These are phyloP conservation scores for Lobosporangium transversale DNA, from an alignment of 192 early-diverging fungal genomes.

Conservation along the genomic window DNA sequence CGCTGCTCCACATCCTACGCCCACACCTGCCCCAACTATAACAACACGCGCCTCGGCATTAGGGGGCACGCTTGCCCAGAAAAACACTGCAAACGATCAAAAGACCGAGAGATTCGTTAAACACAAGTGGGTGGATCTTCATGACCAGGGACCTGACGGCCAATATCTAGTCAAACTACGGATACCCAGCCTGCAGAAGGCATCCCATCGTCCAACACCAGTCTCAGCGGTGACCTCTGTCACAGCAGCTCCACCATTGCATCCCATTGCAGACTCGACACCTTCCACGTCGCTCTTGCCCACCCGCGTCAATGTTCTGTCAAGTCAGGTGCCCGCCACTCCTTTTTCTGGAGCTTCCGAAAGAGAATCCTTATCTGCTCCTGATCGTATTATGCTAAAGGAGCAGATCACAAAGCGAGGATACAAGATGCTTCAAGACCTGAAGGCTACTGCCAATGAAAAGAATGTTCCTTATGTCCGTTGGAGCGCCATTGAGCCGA, in stretches of 20 bases:
- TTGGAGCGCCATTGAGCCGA: slow-evolving; percentile 42
- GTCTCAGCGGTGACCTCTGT: not conserved
- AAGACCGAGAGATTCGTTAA: not conserved
- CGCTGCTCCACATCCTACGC: not conserved
- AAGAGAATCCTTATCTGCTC: slow-evolving; percentile 12
- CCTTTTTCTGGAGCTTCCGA: not conserved
- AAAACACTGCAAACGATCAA: not conserved
- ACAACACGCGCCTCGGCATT: not conserved
- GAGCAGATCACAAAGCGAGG: slow-evolving; percentile 49
- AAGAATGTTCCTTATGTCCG: slow-evolving; percentile 45
- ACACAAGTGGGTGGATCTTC: slow-evolving; percentile 20
- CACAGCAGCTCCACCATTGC: not conserved
- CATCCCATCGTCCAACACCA: not conserved
- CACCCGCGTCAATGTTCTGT: slow-evolving; percentile 2
- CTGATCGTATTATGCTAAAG: slow-evolving; percentile 8
- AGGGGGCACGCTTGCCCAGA: not conserved
- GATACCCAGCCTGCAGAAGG: slow-evolving; percentile 9
- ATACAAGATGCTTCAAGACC: slow-evolving; percentile 16
- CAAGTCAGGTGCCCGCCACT: slow-evolving; percentile 29
- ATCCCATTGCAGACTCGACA: slow-evolving; percentile 7
- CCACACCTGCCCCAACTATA: not conserved
- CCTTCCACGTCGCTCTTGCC: slow-evolving; percentile 15
- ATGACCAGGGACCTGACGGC: slow-evolving; percentile 28
- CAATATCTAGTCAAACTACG: slow-evolving; percentile 30
- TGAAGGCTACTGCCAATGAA: slow-evolving; percentile 21